A percentile compares a stretch with the other conserved stretches of the same genome.
These are phyloP conservation scores for Tephrocybe sp. DNA, from an alignment of 768 basidiomycete species.

Conservation along the genomic window DNA sequence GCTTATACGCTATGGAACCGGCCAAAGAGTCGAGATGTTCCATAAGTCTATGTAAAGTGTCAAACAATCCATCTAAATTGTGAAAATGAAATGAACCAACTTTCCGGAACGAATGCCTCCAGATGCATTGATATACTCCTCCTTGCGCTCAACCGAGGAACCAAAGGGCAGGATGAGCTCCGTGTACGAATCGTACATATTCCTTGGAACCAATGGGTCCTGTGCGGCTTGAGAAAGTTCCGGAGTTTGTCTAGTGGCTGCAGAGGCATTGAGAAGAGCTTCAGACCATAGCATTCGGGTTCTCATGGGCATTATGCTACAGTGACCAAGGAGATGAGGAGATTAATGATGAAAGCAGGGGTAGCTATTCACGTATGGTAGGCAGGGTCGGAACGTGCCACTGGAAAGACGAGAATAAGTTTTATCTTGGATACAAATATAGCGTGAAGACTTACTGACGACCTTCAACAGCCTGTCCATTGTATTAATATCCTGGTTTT, in stretches of 20 bases:
- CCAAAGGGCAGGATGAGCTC: slow-evolving; percentile 65
- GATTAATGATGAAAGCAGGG: background rate
- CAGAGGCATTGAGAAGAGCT: slow-evolving; percentile 42
- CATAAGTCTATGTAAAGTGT: slow-evolving; percentile 48
- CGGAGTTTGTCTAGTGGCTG: slow-evolving; percentile 12
- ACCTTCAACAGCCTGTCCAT: slow-evolving; percentile 55
- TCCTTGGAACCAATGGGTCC: slow-evolving; percentile 37
- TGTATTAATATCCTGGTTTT: slow-evolving; percentile 54
- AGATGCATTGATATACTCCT: slow-evolving; percentile 67
- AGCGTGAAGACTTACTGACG: slow-evolving; percentile 46
- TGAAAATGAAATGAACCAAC: slow-evolving; percentile 22
- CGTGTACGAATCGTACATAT: slow-evolving; percentile 73
- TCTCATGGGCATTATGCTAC: slow-evolving; percentile 56
- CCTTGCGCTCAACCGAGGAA: slow-evolving; percentile 54
- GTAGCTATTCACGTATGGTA: slow-evolving; percentile 41
- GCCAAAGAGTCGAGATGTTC: slow-evolving; percentile 84
- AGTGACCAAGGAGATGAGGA: background rate
- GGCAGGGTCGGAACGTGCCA: slow-evolving; percentile 49
- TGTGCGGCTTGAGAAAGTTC: slow-evolving; percentile 13
- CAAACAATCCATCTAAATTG: background rate
- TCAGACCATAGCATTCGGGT: slow-evolving; percentile 57
- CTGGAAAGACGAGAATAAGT: slow-evolving; percentile 26
- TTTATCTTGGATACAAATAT: background rate
- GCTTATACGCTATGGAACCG: slow-evolving; percentile 81
- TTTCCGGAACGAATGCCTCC: slow-evolving; percentile 73